Base-by-base conservation (phyloP, 495 filamentous ascomycete species). In the Pseudoneurospora amorphoporcata region DNA sequence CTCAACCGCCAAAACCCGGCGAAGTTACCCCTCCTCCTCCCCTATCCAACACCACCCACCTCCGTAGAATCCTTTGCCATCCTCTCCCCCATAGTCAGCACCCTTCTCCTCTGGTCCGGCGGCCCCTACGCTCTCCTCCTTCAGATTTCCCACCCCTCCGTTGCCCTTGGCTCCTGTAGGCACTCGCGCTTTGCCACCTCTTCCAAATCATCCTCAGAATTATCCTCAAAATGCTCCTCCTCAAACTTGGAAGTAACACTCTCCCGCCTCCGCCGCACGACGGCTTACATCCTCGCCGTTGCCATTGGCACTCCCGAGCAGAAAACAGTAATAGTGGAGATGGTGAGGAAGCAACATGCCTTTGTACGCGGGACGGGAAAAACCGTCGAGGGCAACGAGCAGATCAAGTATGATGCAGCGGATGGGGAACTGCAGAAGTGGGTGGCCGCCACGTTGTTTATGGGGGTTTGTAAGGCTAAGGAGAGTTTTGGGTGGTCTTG, bases 341-440 rank as follows among this genome's bases (percentile, higher is more conserved):
- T 43, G 16, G 61, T 75, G 2, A 71, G 69, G 17, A 71, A 68
- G 17, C 74, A 75, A 12, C 74, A 75, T 39, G 17, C 69, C 8
- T 40, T 42, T 37, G 72, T 75, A 14, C 47, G 72, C 14, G 71
- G 74, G 8, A 65, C 19, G 1, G 19, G 43, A 6, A 42, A 23
- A 23, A 23, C 1, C 4, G 12, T 42, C 0, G 40, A 42, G 14
- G 40, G 40, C 0, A 42, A 42, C 9, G 40, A 42, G 40, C 12
- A 1, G 40, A 16, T 23, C 23, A 23, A 17, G 14, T 79, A 79
- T 68, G 47, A 74, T 53, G 77, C 77, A 4, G 68, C 65, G 6
- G 74, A 79, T 72, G 70, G 73, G 10, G 72, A 76, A 29, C 71
- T 77, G 8, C 76, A 79, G 29, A 73, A 75, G 23, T 79, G 77